Conservation (phyloP, 768 basidiomycete genomes). For the Leccinellum albellum region DNA sequence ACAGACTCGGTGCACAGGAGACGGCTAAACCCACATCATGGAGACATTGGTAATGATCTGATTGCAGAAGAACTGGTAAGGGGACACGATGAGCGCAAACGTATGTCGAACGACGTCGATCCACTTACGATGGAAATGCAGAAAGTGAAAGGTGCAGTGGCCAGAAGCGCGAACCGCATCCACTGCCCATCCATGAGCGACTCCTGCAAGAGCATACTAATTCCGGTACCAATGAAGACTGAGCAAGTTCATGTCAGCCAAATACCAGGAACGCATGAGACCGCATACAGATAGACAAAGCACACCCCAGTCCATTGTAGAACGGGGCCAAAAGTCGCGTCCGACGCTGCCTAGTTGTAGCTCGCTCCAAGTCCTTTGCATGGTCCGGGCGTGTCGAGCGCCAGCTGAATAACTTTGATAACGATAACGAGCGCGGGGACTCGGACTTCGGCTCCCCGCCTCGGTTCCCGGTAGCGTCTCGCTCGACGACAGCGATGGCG, state of each 20-base stretch:
- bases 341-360: slow-evolving; percentile 37
- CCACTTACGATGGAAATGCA: slow-evolving; percentile 68
- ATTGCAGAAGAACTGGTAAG: slow-evolving; percentile 62
- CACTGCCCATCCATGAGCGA: slow-evolving; percentile 62
- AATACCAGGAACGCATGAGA: not conserved
- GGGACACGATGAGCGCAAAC: slow-evolving; percentile 1
- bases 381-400: slow-evolving; percentile 42
- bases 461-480: not conserved
- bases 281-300: slow-evolving; percentile 57
- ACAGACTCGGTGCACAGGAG: slow-evolving; percentile 30
- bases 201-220: slow-evolving; percentile 58
- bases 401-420: slow-evolving; percentile 37
- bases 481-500: slow-evolving; percentile 5
- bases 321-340: slow-evolving; percentile 67
- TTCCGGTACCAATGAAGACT: slow-evolving; percentile 71
- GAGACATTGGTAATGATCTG: slow-evolving; percentile 64
- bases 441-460: not conserved
- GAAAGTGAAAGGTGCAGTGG: slow-evolving; percentile 65
- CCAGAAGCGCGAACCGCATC: slow-evolving; percentile 61
- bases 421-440: slow-evolving; percentile 12
- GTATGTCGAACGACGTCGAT: not conserved
- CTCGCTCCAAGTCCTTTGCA: slow-evolving; percentile 51
- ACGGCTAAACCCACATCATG: slow-evolving; percentile 40
- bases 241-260: slow-evolving; percentile 3
- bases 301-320: slow-evolving; percentile 68